A percentile compares a stretch with the other conserved stretches of the same genome.
phyloP scores from a whole-genome alignment of 1,139 yeast genomes.

The Taphrina sp. region DNA sequence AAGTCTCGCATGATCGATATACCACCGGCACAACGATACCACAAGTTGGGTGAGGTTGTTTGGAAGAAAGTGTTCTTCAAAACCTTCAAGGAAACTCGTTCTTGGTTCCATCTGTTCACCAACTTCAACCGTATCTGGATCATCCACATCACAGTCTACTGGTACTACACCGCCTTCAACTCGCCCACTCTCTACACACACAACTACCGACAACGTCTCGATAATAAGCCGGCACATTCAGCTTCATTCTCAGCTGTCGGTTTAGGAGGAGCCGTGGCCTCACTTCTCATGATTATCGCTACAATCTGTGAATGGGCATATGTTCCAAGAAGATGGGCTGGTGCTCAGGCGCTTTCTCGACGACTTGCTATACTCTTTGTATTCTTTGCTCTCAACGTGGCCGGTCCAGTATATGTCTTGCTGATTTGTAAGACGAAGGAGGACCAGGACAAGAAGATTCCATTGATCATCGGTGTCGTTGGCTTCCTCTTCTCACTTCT shows the following conservation, averaged over 20 bases:
- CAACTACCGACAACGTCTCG: slow-evolving; percentile 74
- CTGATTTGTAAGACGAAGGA: slow-evolving; percentile 65
- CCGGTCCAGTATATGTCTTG: slow-evolving; percentile 82
- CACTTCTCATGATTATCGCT: slow-evolving; percentile 76
- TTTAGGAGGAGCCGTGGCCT: slow-evolving; percentile 87
- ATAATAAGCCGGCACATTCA: slow-evolving; percentile 82
- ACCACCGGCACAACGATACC: slow-evolving; percentile 84
- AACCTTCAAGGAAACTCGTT: slow-evolving; percentile 93
- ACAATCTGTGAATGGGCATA: slow-evolving; percentile 92
- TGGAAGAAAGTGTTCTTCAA: slow-evolving; percentile 94
- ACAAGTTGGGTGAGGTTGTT: slow-evolving; percentile 84
- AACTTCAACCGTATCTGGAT: slow-evolving; percentile 98
- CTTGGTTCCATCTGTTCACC: slow-evolving; percentile 95
- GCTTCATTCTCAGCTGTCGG: slow-evolving; percentile 92
- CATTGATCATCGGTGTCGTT: slow-evolving; percentile 78
- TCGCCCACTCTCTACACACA: slow-evolving; percentile 88
- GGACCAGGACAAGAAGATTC: slow-evolving; percentile 65
- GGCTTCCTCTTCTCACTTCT: slow-evolving; percentile 85
- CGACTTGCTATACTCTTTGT: slow-evolving; percentile 72
- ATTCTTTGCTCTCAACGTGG: slow-evolving; percentile 70
- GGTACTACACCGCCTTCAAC: slow-evolving; percentile 93
- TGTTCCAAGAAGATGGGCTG: slow-evolving; percentile 98
- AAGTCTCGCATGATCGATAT: slow-evolving; percentile 87
- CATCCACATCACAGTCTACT: slow-evolving; percentile 80
- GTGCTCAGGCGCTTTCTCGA: slow-evolving; percentile 94